A percentile compares a stretch with the other conserved stretches of the same genome.
Evolutionary conservation across 2,329 filamentous ascomycete genomes (phyloP).

Genomic region (Basipetospora chlamydospora): DNA sequence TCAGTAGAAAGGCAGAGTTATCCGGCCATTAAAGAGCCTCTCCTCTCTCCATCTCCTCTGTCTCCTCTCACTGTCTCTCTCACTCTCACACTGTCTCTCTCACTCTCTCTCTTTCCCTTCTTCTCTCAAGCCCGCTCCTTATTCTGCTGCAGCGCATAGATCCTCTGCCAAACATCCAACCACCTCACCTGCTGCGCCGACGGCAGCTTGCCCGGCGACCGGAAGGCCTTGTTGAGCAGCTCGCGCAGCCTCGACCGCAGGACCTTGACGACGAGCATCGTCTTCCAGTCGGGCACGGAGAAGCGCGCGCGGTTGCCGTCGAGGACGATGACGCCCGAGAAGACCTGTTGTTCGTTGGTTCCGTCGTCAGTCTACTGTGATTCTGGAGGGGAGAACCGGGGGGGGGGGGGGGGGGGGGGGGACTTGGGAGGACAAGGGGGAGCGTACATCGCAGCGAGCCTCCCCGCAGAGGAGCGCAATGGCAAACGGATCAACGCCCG

Average conservation of each 20-base stretch:
- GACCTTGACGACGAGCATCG: constrained; percentile 75
- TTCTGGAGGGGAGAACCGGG: neutral
- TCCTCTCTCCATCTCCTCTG: too few relatives aligned
- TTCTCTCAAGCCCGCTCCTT: too few relatives aligned
- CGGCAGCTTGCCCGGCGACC: constrained; percentile 45
- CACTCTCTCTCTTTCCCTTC: too few relatives aligned
- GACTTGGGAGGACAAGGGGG: neutral
- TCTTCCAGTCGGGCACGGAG: constrained; percentile 75
- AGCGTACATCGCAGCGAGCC: constrained; percentile 62
- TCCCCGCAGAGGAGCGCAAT: constrained; percentile 79
- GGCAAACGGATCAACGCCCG: constrained; percentile 65
- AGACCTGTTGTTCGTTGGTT: constrained; percentile 44
- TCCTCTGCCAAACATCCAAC: constrained; percentile 59
- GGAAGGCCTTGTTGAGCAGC: constrained; percentile 57
- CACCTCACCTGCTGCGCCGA: constrained; percentile 57
- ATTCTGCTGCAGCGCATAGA: constrained; percentile 30
- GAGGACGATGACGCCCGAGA: constrained; percentile 70
- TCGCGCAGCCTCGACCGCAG: constrained; percentile 61
- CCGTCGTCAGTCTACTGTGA: constrained; percentile 1
- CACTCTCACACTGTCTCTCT: too few relatives aligned
- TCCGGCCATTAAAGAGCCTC: too few relatives aligned
- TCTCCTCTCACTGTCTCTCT: too few relatives aligned
- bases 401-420: neutral
- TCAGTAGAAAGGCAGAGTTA: too few relatives aligned
- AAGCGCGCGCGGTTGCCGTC: constrained; percentile 82